A percentile compares a stretch with the other conserved stretches of the same genome.
These are phyloP conservation scores for Podospora fimiseda DNA, from an alignment of 495 filamentous ascomycete species.

Conservation along the genomic window DNA sequence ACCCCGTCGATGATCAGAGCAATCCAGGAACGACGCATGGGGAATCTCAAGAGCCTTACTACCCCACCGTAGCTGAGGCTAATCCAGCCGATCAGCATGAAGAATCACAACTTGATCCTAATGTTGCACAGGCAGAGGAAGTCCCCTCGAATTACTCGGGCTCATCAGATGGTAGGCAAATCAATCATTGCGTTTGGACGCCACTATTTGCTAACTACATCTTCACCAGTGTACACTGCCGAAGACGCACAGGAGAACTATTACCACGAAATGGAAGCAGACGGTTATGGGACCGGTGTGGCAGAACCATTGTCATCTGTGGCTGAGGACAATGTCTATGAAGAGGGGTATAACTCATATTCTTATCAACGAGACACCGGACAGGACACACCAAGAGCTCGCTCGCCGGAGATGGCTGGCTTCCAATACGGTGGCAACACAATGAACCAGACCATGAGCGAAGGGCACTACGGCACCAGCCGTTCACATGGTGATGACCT, in stretches of 20 bases:
- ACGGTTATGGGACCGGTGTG: neutral
- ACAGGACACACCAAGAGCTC: conserved; percentile 10
- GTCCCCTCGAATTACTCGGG: neutral
- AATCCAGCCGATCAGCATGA: neutral
- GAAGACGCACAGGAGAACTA: neutral
- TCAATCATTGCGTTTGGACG: neutral
- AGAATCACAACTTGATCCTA: neutral
- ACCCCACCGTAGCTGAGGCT: too few relatives aligned
- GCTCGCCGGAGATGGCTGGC: neutral
- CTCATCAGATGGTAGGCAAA: neutral
- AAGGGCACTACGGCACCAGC: neutral
- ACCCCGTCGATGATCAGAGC: neutral
- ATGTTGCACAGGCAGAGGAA: neutral
- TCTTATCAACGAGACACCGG: conserved; percentile 4
- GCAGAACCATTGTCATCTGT: neutral
- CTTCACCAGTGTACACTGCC: too few relatives aligned
- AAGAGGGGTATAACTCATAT: neutral
- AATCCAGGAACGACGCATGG: too few relatives aligned
- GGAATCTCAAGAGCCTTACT: too few relatives aligned
- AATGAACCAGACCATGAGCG: neutral
- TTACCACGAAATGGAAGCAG: neutral
- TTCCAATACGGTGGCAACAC: neutral
- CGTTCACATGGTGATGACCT: neutral
- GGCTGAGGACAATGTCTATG: neutral
- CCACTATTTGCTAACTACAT: neutral